Base-by-base conservation (phyloP, 2,329 filamentous ascomycete species). In the Talaromyces amestolkiae region DNA sequence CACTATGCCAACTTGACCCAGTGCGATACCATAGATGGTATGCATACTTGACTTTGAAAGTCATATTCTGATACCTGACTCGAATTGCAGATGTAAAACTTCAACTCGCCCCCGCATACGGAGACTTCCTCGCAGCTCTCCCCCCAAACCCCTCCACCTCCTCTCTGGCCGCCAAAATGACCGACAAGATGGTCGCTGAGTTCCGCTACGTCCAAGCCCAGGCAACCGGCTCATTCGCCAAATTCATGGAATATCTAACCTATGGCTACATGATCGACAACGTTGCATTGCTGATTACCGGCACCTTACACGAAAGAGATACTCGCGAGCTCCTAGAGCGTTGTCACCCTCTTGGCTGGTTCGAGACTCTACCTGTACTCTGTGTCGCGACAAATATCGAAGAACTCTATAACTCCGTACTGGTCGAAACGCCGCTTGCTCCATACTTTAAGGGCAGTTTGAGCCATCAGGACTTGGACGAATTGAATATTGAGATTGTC, bases 241-340 rank as follows among this genome's bases (percentile, higher is more conserved):
- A 92, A 76, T 99, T 99, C 79, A 93, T 99, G 87, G 93, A 98
- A 79, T 99, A 97, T 80, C 84, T 99, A 68, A 99, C 95, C 1
- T 99, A 99, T 78, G 94, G 93, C 68, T 99, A 99, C 85, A 99
- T 99, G 95, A 99, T 99, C 80, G 95, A 99, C 82, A 99, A 99
- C 74, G 93, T 99, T 62, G 95, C 96, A 45, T 89, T 99, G 47
- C 88, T 99, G 74, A 99, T 99, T 79, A 99, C 95, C 24, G 95
- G 95, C 68, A 99, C 95, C 13, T 86, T 99, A 35, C 95, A 99
- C 81, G 96, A 99, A 82, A 88, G 95, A 76, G 95, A 99, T 78
- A 99, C 95, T 3, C 89, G 93, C 67, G 95, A 99, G 81, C 86
- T 99, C 68, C 83, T 99, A 63, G 95, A 98, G 76, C 86, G 95